Percentiles rank a stretch among this genome's conserved stretches.
Conservation (phyloP, 73 alveolate species). For the Paramecium bursaria region DNA sequence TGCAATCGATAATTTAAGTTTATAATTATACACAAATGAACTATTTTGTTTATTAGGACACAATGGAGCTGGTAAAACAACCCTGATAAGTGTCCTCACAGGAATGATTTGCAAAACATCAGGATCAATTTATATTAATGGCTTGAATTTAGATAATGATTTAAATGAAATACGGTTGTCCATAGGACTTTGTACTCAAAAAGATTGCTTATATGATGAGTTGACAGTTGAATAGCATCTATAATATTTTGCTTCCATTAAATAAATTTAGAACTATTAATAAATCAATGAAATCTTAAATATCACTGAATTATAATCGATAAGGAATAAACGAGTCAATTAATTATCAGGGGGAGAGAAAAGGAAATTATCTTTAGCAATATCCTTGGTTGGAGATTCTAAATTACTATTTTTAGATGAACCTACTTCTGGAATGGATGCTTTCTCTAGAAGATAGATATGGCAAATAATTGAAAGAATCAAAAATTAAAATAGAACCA, state of each 20-base stretch:
- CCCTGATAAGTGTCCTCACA: slow-evolving; percentile 89
- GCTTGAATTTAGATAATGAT: slow-evolving; percentile 80
- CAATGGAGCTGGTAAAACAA: slow-evolving; percentile 97
- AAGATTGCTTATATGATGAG: slow-evolving; percentile 87
- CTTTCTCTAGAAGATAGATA: slow-evolving; percentile 86
- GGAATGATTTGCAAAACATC: slow-evolving; percentile 86
- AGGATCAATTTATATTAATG: slow-evolving; percentile 90
- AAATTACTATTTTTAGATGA: slow-evolving; percentile 92
- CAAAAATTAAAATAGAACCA: slow-evolving; percentile 81
- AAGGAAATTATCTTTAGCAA: slow-evolving; percentile 93
- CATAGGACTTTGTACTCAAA: slow-evolving; percentile 95
- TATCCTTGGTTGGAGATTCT: slow-evolving; percentile 92
- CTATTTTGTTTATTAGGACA: slow-evolving; percentile 93
- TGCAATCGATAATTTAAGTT: slow-evolving; percentile 64
- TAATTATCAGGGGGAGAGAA: slow-evolving; percentile 89
- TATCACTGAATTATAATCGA: slow-evolving; percentile 77
- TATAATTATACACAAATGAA: slow-evolving; percentile 76
- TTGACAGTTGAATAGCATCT: slow-evolving; percentile 91
- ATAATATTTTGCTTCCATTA: slow-evolving; percentile 83
- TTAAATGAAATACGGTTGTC: slow-evolving; percentile 79
- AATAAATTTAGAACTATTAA: slow-evolving; percentile 77
- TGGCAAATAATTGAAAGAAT: slow-evolving; percentile 90
- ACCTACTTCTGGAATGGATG: slow-evolving; percentile 97
- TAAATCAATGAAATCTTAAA: slow-evolving; percentile 77
- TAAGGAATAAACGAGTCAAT: slow-evolving; percentile 72